A percentile compares a stretch with the other conserved stretches of the same genome.
These are phyloP conservation scores for Botrytis deweyae DNA, from an alignment of 2,329 filamentous ascomycete genomes.

Conservation along the genomic window DNA sequence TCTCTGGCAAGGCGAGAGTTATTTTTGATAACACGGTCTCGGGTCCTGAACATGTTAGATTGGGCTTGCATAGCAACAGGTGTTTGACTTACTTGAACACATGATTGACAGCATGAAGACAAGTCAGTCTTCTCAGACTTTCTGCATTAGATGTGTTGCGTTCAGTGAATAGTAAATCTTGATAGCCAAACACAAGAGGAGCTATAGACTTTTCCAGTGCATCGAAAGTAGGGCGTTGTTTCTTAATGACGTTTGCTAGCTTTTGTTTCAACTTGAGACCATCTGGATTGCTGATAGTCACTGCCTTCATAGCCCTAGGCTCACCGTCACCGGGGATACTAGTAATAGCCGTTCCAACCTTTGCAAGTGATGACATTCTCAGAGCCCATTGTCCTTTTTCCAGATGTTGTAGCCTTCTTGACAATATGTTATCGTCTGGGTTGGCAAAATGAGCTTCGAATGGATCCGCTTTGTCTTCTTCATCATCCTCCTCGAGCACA, in stretches of 20 bases:
- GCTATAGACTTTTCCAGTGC: conserved; percentile 64
- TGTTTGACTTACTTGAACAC: conserved; percentile 67
- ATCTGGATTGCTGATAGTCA: conserved; percentile 41
- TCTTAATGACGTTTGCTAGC: conserved; percentile 54
- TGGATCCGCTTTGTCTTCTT: conserved; percentile 61
- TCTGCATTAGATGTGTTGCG: conserved; percentile 68
- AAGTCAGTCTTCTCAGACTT: conserved; percentile 68
- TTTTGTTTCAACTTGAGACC: conserved; percentile 69
- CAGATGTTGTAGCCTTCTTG: conserved; percentile 52
- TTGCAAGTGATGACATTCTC: conserved; percentile 44
- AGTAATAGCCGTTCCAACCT: conserved; percentile 50
- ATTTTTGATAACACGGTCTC: conserved; percentile 90
- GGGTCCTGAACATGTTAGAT: conserved; percentile 55
- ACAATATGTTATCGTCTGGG: conserved; percentile 61
- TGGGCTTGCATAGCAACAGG: neutral
- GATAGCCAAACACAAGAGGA: conserved; percentile 75
- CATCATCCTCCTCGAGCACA: conserved; percentile 46
- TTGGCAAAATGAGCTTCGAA: conserved; percentile 79
- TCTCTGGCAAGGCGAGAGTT: conserved; percentile 74
- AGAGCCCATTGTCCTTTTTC: conserved; percentile 53
- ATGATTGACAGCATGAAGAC: conserved; percentile 87
- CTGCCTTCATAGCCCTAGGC: conserved; percentile 30
- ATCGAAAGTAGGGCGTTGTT: conserved; percentile 58
- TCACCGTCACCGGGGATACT: conserved; percentile 47
- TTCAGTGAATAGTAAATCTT: conserved; percentile 74